Percentiles rank a stretch among this genome's conserved stretches.
Conservation (phyloP, 805 yeast genomes). For the Torulaspora microellipsoides region DNA sequence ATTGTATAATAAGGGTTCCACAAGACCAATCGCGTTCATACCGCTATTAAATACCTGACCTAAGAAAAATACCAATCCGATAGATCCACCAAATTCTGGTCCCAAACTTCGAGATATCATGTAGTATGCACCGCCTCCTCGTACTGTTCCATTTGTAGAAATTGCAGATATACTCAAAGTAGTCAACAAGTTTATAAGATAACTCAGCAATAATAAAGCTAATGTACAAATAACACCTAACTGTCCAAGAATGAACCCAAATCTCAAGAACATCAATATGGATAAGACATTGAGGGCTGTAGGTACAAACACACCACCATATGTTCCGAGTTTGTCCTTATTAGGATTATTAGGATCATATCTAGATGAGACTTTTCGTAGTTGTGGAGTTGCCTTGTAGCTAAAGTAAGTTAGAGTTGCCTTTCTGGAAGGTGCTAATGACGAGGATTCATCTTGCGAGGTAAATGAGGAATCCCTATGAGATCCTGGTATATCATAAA, state of each 20-base stretch:
- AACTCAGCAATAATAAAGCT: slow-evolving; percentile 62
- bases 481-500: slow-evolving; percentile 35
- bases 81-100: slow-evolving; percentile 97
- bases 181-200: slow-evolving; percentile 75
- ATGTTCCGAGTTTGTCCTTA: slow-evolving; percentile 62
- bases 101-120: slow-evolving; percentile 95
- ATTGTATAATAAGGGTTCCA: slow-evolving; percentile 82
- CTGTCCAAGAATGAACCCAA: slow-evolving; percentile 93
- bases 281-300: slow-evolving; percentile 89
- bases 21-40: slow-evolving; percentile 90
- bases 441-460: slow-evolving; percentile 21
- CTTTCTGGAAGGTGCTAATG: slow-evolving; percentile 20
- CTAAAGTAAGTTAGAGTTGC: slow-evolving; percentile 30
- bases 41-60: slow-evolving; percentile 93
- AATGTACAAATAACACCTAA: slow-evolving; percentile 83
- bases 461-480: slow-evolving; percentile 25
- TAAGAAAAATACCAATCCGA: slow-evolving; percentile 87
- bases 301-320: slow-evolving; percentile 89
- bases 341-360: slow-evolving; percentile 33
- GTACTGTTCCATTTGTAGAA: slow-evolving; percentile 94
- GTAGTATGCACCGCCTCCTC: slow-evolving; percentile 98
- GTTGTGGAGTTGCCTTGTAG: slow-evolving; percentile 26
- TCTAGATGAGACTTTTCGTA: slow-evolving; percentile 26
- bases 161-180: slow-evolving; percentile 91
- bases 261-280: slow-evolving; percentile 89